Evolutionary conservation across 148 eudicot species (phyloP), one percentile per base, ranked within the genome.

Genomic region (Cornus suecica): DNA sequence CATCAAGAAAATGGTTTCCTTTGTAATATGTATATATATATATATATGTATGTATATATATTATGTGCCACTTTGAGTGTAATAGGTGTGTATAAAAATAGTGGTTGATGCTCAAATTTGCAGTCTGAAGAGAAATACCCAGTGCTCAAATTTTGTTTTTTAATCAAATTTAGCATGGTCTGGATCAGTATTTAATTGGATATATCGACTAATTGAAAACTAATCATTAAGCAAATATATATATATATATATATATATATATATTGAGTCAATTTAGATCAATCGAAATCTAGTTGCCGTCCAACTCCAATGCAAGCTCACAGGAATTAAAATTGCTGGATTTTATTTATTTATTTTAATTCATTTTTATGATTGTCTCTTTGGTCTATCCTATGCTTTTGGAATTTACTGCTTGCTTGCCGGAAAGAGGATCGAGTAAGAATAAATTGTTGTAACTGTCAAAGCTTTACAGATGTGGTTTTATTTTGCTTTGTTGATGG

Each of bases 381-480:
- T 69, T 42, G 72, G 72, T 48, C 26, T 69, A 69, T 69, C 15
- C 61, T 23, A 16, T 69, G 25, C 29, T 42, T 69, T 24, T 69
- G 72, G 58, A 29, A 1, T 66, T 25, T 58, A 58, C 8, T 58
- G 8, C 2, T 58, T 58, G 22, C 23, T 20, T 58, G 20, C 62
- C 24, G 62, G 62, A 58, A 58, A 58, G 8, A 58, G 24, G 20
- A 14, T 48, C 0, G n/a, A 2, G 5, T 32, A 37, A 6, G 42
- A 37, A n/a, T n/a, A n/a, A n/a, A n/a, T n/a, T n/a, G n/a, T n/a
- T n/a, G n/a, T n/a, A n/a, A 4, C 42, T 37, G 42, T 4, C 42
- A 3, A 6, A 37, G 42, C 8, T 37, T 37, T 8, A 37, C 42
- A 37, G 42, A n/a, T 37, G 42, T 37, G 7, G 9, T 37, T 37